Base-by-base conservation (phyloP, 2,329 filamentous ascomycete species). In the Pseudogymnoascus sp. region DNA sequence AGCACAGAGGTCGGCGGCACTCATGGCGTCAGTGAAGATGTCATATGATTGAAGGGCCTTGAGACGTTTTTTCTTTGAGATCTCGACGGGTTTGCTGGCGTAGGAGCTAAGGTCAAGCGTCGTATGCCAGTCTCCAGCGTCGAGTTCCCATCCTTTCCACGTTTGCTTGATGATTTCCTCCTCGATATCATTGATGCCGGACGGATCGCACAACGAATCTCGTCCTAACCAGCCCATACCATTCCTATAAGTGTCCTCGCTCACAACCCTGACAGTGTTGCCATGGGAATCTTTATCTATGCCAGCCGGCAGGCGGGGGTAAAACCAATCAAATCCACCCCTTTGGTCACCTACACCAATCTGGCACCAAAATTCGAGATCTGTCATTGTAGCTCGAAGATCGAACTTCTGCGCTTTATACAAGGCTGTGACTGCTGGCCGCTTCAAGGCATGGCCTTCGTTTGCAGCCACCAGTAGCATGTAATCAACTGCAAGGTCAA, bases 361-460 rank as follows among this genome's bases (percentile, higher is more conserved):
- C 73, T 99, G 95, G 73, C 96, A 99, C 93, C 93, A 99, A 73
- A 96, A 95, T 73, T 96, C 88, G 28, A 99, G 82, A 66, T 97
- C 92, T 63, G 83, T 87, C 59, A 99, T 85, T 1, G 89, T 87
- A 21, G 88, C 91, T 62, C 95, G 87, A 11, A 99, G 77, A 73
- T 99, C 95, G 28, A 82, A 76, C 1, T 81, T 74, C 62, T 89
- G 88, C 12, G 85, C 84, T 62, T 82, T 79, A 70, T 92, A 96
- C 2, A 99, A 81, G 5, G 83, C 78, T 61, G 82, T 79, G 0
- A 96, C 82, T 0, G 90, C 85, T 25, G 83, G 74, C 42, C 91
- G 83, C 40, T 81, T 76, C 11, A 99, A 77, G 1, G 90, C 77
- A 74, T 99, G 95, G 0, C 95, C 95, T 76, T 99, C 95, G 64